These are phyloP conservation scores for Tolypocladium pustulatum DNA, from an alignment of 2,329 filamentous ascomycete genomes.

Conservation along the genomic window DNA sequence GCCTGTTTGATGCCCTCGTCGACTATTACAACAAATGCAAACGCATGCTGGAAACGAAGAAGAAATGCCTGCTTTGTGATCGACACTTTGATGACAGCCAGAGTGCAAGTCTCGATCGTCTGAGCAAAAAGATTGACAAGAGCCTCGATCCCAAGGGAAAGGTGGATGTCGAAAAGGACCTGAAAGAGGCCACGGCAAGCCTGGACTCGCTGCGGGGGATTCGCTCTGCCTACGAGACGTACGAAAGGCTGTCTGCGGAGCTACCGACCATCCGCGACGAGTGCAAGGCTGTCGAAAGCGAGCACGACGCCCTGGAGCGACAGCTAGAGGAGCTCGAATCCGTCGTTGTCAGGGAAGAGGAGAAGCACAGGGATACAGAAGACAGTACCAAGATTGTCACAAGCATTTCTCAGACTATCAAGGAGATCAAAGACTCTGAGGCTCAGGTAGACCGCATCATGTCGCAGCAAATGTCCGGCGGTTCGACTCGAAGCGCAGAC, in stretches of 20 bases:
- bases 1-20: conserved; percentile 57
- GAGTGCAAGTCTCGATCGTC: conserved; percentile 45
- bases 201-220: conserved; percentile 52
- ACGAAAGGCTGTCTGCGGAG: conserved; percentile 58
- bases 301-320: conserved; percentile 49
- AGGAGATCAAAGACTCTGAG: conserved; percentile 62
- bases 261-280: conserved; percentile 60
- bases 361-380: conserved; percentile 62
- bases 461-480: conserved; percentile 62
- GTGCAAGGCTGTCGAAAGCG: conserved; percentile 47
- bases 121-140: conserved; percentile 57
- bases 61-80: conserved; percentile 67
- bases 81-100: conserved; percentile 54
- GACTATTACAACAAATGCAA: conserved; percentile 64
- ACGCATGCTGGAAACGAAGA: conserved; percentile 52
- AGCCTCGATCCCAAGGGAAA: conserved; percentile 52
- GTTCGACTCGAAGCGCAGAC: conserved; percentile 59
- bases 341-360: conserved; percentile 52
- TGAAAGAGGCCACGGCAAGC: conserved; percentile 38
- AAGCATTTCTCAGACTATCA: conserved; percentile 61
- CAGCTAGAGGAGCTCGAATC: conserved; percentile 60
- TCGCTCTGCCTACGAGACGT: conserved; percentile 62
- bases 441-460: conserved; percentile 64
- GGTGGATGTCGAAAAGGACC: conserved; percentile 48
- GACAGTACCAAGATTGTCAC: conserved; percentile 65